A percentile compares a stretch with the other conserved stretches of the same genome.
Evolutionary conservation across 352 stramenopile species (phyloP).

Genomic region (Pythium oligandrum): DNA sequence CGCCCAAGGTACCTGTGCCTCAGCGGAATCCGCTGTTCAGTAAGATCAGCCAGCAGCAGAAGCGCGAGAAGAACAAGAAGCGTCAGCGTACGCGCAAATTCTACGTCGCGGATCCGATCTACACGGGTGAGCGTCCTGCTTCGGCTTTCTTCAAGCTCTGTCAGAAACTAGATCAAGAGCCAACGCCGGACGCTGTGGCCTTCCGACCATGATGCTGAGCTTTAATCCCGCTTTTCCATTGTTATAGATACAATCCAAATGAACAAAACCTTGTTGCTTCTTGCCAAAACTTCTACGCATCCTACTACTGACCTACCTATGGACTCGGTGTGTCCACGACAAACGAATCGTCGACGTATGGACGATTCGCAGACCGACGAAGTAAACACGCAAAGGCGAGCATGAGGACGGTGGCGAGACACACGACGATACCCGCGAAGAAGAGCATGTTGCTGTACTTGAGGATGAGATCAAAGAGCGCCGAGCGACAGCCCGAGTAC

Average conservation of each 20-base stretch:
- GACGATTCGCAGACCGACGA: slow-evolving; percentile 22
- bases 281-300: too few relatives aligned
- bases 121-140: slow-evolving; percentile 15
- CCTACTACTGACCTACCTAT: slow-evolving; percentile 5
- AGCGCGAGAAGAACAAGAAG: slow-evolving; percentile 51
- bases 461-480: slow-evolving; percentile 58
- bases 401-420: slow-evolving; percentile 39
- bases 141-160: slow-evolving; percentile 36
- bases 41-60: slow-evolving; percentile 51
- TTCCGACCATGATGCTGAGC: slow-evolving; percentile 20
- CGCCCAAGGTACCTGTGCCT: slow-evolving; percentile 56
- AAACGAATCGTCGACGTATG: slow-evolving; percentile 19
- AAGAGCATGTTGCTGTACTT: slow-evolving; percentile 69
- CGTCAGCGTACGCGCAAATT: slow-evolving; percentile 58
- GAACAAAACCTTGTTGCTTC: too few relatives aligned
- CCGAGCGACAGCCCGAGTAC: slow-evolving; percentile 59
- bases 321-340: slow-evolving; percentile 16
- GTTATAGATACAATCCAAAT: too few relatives aligned
- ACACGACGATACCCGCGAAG: slow-evolving; percentile 45
- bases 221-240: too few relatives aligned
- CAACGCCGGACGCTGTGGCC: slow-evolving; percentile 5
- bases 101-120: slow-evolving; percentile 61
- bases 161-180: slow-evolving; percentile 19
- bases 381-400: slow-evolving; percentile 58
- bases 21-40: slow-evolving; percentile 61